phyloP scores from a whole-genome alignment of 768 basidiomycete genomes.

The Russula vinacea region DNA sequence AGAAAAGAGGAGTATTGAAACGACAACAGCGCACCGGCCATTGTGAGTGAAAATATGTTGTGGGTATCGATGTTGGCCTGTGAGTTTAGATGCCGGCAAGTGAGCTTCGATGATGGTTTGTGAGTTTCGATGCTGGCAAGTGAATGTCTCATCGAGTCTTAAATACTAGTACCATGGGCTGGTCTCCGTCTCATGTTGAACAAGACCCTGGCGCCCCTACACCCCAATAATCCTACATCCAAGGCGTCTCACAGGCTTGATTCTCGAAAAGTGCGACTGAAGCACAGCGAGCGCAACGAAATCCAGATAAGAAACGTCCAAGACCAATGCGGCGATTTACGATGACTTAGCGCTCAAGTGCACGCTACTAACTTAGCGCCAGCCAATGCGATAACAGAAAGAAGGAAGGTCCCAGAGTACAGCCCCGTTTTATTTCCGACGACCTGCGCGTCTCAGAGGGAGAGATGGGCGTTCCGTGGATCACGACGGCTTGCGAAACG shows the following conservation, averaged over 20 bases:
- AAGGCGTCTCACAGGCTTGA: not conserved
- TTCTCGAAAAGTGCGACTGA: not conserved
- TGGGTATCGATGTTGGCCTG: too few species aligned
- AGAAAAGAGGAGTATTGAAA: not conserved
- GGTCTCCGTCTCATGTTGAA: not conserved
- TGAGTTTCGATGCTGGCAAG: not conserved
- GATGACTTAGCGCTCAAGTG: not conserved
- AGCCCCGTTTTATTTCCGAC: not conserved
- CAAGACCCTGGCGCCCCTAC: slow-evolving; percentile 1
- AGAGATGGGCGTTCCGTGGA: not conserved
- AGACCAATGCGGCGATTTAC: not conserved
- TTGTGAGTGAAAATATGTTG: not conserved
- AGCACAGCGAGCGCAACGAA: not conserved
- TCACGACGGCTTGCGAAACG: not conserved
- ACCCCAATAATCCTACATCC: slow-evolving; percentile 9
- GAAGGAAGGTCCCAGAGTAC: not conserved
- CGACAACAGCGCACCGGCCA: not conserved
- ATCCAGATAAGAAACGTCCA: not conserved
- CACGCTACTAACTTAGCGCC: not conserved
- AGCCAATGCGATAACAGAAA: not conserved
- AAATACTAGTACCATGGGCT: slow-evolving; percentile 9
- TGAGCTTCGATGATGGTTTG: too few species aligned
- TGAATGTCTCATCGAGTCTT: not conserved
- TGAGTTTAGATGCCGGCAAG: not conserved
- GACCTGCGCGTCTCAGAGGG: slow-evolving; percentile 1